Base-by-base conservation (phyloP, 257 asterid genomes). In the Solanum bulbocastanum region DNA sequence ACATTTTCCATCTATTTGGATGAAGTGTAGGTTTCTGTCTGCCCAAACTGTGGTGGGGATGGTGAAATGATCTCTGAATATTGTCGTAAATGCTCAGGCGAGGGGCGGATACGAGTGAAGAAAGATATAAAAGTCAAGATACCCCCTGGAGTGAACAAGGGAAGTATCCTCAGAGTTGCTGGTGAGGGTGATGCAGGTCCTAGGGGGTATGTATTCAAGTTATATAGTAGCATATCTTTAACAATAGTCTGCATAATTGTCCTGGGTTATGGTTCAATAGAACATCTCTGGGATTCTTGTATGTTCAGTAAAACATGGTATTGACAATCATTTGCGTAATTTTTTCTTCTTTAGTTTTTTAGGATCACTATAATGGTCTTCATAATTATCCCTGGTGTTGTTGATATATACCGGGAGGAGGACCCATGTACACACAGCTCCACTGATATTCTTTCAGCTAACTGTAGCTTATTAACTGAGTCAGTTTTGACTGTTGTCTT, bases 131-230 rank as follows among this genome's bases (percentile, higher is more conserved):
- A 96, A 92, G 97, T 97, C 88, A 97, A 97, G 93, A 93, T 97
- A 88, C 99, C 99, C 90, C 99, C 99, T 87, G 99, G 99, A 87
- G 99, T 97, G 52, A 93, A 95, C 98, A 94, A 92, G 91, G 99
- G 99, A 87, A 97, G 99, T 90, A 94, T 97, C 87, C 99, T 97
- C 82, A 93, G 99, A 90, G 99, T 97, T 92, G 93, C 96, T 79
- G 99, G 99, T 90, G 99, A 97, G 93, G 99, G 99, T 72, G 99
- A 97, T 90, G 98, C 99, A 18, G 99, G 99, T 87, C 95, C 96
- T 88, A 96, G 91, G 92, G 99, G 99, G 99, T 97, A 96, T 81
- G 84, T 39, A 20, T 82, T 82, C 71, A 82, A 39, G 68, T 35
- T 40, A 22, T 52, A n/a, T 44, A 40, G 18, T 86, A 49, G 25